Conservation (phyloP, 768 basidiomycete genomes). For the Pisolithus orientalis region DNA sequence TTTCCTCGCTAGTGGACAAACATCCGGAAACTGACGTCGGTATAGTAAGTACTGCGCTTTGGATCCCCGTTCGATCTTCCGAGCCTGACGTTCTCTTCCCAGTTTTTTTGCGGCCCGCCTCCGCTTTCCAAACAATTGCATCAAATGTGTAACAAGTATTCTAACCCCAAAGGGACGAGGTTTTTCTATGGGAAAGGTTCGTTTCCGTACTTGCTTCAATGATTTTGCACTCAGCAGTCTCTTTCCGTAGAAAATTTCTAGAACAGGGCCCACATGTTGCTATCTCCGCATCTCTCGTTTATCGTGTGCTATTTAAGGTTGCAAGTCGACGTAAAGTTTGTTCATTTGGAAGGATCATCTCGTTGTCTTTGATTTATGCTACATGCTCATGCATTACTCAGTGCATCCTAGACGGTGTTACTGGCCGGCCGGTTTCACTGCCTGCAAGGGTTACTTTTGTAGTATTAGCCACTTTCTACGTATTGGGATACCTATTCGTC, state of each 20-base stretch:
- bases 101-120: slow-evolving; percentile 85
- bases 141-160: slow-evolving; percentile 80
- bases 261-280: background rate
- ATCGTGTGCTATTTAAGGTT: background rate
- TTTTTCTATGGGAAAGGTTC: slow-evolving; percentile 90
- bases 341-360: too few relatives aligned
- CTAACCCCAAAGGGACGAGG: slow-evolving; percentile 64
- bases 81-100: background rate
- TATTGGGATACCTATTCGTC: too few relatives aligned
- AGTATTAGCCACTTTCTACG: too few relatives aligned
- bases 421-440: too few relatives aligned
- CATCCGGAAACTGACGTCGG: slow-evolving; percentile 89
- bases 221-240: background rate
- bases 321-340: too few relatives aligned
- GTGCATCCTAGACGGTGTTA: too few relatives aligned
- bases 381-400: too few relatives aligned
- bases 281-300: background rate
- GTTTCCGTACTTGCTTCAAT: slow-evolving; percentile 13
- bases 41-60: slow-evolving; percentile 42
- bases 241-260: slow-evolving; percentile 16
- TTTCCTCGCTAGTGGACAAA: slow-evolving; percentile 67
- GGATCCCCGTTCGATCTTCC: background rate
- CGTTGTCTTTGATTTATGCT: too few relatives aligned
- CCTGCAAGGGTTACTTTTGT: too few relatives aligned
- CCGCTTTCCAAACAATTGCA: slow-evolving; percentile 68